These are phyloP conservation scores for Geum urbanum DNA, from an alignment of 306 rosid species.

Conservation along the genomic window DNA sequence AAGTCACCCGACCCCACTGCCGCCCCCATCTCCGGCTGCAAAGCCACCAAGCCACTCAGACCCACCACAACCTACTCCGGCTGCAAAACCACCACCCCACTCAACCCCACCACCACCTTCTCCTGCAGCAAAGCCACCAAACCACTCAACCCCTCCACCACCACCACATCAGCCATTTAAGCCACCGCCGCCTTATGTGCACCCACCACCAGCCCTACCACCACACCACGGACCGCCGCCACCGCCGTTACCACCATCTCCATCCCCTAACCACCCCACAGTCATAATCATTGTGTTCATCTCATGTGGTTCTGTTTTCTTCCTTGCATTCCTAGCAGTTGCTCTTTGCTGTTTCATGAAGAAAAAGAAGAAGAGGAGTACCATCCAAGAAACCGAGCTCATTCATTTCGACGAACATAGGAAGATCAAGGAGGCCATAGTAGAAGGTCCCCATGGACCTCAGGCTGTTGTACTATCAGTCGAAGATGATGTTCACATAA, in stretches of 20 bases:
- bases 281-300: conserved; percentile 53
- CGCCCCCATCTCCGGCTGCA: conserved; percentile 17
- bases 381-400: conserved; percentile 37
- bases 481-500: conserved; percentile 67
- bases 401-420: conserved; percentile 61
- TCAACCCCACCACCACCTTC: conserved; percentile 3
- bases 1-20: not conserved
- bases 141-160: conserved; percentile 9
- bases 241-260: conserved; percentile 46
- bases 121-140: not conserved
- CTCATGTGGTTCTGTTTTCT: conserved; percentile 49
- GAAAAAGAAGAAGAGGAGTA: conserved; percentile 50
- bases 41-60: not conserved
- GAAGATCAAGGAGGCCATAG: conserved; percentile 41
- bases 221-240: conserved; percentile 39
- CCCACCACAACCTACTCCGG: conserved; percentile 11
- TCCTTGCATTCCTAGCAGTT: conserved; percentile 55
- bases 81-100: conserved; percentile 25
- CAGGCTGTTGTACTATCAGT: conserved; percentile 36
- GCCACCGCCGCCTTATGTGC: conserved; percentile 34
- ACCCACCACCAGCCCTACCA: conserved; percentile 32
- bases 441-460: conserved; percentile 56
- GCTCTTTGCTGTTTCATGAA: conserved; percentile 49
- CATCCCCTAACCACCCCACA: conserved; percentile 46
- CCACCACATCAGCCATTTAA: conserved; percentile 25